A percentile compares a stretch with the other conserved stretches of the same genome.
Evolutionary conservation across 2,329 filamentous ascomycete species (phyloP).

Genomic region (Scedosporium aurantiacum): DNA sequence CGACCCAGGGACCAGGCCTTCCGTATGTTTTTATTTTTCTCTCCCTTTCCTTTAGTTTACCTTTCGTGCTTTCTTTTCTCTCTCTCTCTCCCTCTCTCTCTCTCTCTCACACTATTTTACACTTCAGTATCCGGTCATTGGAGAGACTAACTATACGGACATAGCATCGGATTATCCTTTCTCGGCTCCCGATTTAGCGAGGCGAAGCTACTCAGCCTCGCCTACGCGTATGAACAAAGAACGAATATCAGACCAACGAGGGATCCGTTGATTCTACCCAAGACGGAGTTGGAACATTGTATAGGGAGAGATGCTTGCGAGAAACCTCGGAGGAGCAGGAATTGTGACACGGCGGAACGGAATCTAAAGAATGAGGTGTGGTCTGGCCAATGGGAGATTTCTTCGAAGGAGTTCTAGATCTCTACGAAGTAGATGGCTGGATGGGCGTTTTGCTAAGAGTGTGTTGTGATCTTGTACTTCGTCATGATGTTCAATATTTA

Average conservation of each 20-base stretch:
- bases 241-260: conserved; percentile 22
- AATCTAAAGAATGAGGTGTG: too few relatives aligned
- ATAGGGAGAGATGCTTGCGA: conserved; percentile 4
- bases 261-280: conserved; percentile 18
- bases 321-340: not conserved
- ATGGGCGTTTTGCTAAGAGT: not conserved
- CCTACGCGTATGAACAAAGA: conserved; percentile 58
- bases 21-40: conserved; percentile 9
- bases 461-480: not conserved
- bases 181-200: conserved; percentile 49
- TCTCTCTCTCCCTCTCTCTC: too few relatives aligned
- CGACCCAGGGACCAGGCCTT: conserved; percentile 10
- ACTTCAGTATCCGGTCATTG: too few relatives aligned
- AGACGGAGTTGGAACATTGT: conserved; percentile 20
- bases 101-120: too few relatives aligned
- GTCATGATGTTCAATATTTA: not conserved
- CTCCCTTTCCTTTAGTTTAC: not conserved
- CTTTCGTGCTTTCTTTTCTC: not conserved
- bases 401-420: not conserved
- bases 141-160: not conserved
- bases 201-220: conserved; percentile 48
- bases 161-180: conserved; percentile 49
- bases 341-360: too few relatives aligned
- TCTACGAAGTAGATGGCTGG: too few relatives aligned
- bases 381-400: too few relatives aligned